phyloP scores from a whole-genome alignment of 352 stramenopile species.

The Globisporangium sylvaticum region DNA sequence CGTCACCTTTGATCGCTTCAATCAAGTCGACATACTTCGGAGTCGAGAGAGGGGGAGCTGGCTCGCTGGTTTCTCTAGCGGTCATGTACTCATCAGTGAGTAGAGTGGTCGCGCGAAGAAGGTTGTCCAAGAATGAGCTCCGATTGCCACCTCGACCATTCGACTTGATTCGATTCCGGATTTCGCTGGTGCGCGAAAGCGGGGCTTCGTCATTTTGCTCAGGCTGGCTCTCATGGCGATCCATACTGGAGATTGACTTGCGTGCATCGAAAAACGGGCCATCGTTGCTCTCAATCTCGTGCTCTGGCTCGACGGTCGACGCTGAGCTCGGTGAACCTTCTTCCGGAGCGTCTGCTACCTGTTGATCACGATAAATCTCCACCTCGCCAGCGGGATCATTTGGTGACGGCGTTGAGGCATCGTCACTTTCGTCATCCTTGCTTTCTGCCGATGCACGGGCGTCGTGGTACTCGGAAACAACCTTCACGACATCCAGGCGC shows the following conservation, averaged over 20 bases:
- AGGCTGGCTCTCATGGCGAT: neutral
- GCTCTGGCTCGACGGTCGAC: slow-evolving; percentile 34
- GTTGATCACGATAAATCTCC: neutral
- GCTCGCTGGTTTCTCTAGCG: slow-evolving; percentile 11
- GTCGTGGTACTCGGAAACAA: slow-evolving; percentile 11
- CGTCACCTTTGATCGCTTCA: slow-evolving; percentile 5
- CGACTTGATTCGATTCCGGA: slow-evolving; percentile 14
- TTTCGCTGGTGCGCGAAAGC: slow-evolving; percentile 11
- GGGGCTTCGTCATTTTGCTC: slow-evolving; percentile 6
- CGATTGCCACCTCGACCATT: slow-evolving; percentile 3
- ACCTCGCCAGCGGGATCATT: neutral
- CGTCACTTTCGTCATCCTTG: neutral
- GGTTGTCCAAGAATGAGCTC: slow-evolving; percentile 16
- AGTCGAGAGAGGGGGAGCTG: slow-evolving; percentile 6
- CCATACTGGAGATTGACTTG: neutral
- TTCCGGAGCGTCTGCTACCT: neutral
- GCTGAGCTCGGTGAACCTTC: neutral
- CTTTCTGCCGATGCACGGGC: neutral
- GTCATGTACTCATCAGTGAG: slow-evolving; percentile 19
- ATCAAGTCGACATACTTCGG: slow-evolving; percentile 14
- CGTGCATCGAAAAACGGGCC: slow-evolving; percentile 5
- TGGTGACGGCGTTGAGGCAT: neutral
- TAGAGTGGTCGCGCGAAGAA: slow-evolving; percentile 14
- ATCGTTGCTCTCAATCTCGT: slow-evolving; percentile 32
- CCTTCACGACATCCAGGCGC: slow-evolving; percentile 7